These are phyloP conservation scores for Mentha longifolia DNA, from an alignment of 257 asterid species.

Conservation along the genomic window DNA sequence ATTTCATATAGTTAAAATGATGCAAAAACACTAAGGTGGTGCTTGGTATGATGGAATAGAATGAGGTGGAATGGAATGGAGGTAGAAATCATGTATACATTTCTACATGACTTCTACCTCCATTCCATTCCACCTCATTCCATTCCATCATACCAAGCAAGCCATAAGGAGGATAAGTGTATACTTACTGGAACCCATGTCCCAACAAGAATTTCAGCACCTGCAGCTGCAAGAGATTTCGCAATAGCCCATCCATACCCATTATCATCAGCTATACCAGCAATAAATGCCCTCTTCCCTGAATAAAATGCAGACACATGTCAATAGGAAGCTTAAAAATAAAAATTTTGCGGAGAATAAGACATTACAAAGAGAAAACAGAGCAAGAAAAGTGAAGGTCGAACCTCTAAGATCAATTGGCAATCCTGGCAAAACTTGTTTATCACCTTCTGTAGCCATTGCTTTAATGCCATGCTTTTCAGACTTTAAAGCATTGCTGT, in stretches of 20 bases:
- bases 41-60: too few relatives aligned
- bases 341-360: too few relatives aligned
- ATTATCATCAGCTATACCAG: constrained; percentile 94
- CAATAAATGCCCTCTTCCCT: constrained; percentile 98
- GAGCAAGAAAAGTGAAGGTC: not conserved
- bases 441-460: constrained; percentile 59
- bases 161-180: constrained; percentile 1
- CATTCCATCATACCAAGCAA: too few relatives aligned
- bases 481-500: constrained; percentile 32
- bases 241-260: constrained; percentile 99
- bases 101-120: too few relatives aligned
- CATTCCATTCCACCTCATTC: too few relatives aligned
- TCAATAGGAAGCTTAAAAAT: not conserved
- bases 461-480: constrained; percentile 61
- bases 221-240: constrained; percentile 95
- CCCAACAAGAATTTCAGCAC: constrained; percentile 96
- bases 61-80: too few relatives aligned
- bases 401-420: constrained; percentile 89
- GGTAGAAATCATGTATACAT: too few relatives aligned
- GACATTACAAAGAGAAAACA: not conserved
- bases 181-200: constrained; percentile 98
- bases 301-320: constrained; percentile 31
- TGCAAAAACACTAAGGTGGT: constrained; percentile 40
- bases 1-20: constrained; percentile 17
- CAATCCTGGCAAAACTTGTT: constrained; percentile 71